Evolutionary conservation across 495 filamentous ascomycete species (phyloP), one percentile per base, ranked within the genome.

Genomic region (Durotheca rogersii): DNA sequence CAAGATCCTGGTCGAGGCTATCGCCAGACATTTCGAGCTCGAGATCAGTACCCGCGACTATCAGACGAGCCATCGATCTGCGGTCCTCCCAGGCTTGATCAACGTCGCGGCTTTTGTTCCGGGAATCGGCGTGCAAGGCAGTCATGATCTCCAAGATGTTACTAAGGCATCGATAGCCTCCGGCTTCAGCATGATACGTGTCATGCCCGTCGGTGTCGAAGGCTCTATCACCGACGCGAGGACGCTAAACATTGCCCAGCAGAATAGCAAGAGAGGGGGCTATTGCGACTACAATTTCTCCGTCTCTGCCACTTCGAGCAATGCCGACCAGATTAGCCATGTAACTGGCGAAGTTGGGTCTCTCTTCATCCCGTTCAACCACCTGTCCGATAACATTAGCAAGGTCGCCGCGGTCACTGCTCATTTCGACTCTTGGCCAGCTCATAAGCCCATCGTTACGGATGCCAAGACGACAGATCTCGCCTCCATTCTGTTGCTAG

Each of bases 1-100:
- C 31, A 98, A 98, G 77, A 87, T 98, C 44, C 68, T 98, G 34
- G 86, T 98, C 55, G 93, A 98, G 68, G 93, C 93, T 11, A 86
- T 98, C 53, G 83, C 90, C 43, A 82, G 93, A 30, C 83, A 94
- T 64, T 95, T 86, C 61, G 82, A 89, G 51, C 74, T 98, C 29
- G 80, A 90, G 29, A 81, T 97, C 51, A 78, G 82, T 65, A 82
- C 82, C 31, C 78, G 88, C 48, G 93, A 98, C 65, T 95, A 85
- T 71, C 88, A 96, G 75, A 91, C 89, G 27, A 90, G 86, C 67
- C 87, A 90, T 62, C 83, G 84, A 45, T 87, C 87, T 7, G 73
- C 90, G 29, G 76, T 82, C 18, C 80, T 92, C 19, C 85, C 89
- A 14, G 88, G 88, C 2, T 69, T 91, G 49, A 81, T 91, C 68